Percentiles rank a stretch among this genome's conserved stretches.
Evolutionary conservation across 2,329 filamentous ascomycete genomes (phyloP).

Genomic region (Lizonia empirigonia): DNA sequence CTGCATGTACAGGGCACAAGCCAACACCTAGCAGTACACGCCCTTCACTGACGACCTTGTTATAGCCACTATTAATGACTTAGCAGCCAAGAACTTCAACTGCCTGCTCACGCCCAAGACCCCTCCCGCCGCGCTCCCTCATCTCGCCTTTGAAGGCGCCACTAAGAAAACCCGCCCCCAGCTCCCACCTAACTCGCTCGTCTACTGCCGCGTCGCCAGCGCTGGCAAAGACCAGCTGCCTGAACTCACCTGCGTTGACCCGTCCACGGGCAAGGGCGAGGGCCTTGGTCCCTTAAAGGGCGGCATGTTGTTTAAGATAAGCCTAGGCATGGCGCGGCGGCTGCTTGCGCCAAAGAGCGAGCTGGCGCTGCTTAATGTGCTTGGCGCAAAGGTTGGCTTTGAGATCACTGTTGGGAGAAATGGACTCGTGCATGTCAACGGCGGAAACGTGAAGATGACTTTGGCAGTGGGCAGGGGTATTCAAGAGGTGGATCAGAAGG

Average conservation of each 20-base stretch:
- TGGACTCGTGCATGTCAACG: conserved; percentile 89
- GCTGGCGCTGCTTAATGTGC: conserved; percentile 76
- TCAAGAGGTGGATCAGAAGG: conserved; percentile 73
- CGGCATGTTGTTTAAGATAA: conserved; percentile 86
- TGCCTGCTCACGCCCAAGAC: conserved; percentile 73
- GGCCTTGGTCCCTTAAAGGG: conserved; percentile 82
- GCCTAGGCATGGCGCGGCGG: conserved; percentile 79
- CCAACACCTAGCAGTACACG: conserved; percentile 65
- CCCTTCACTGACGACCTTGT: conserved; percentile 83
- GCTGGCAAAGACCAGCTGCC: conserved; percentile 71
- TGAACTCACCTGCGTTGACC: conserved; percentile 87
- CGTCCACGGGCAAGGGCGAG: conserved; percentile 84
- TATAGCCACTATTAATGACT: conserved; percentile 82
- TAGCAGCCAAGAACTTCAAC: conserved; percentile 76
- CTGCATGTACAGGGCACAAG: conserved; percentile 25
- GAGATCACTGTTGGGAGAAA: conserved; percentile 94
- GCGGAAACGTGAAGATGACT: conserved; percentile 72
- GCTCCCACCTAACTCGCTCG: conserved; percentile 73
- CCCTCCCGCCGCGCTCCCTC: conserved; percentile 72
- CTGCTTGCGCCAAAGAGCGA: conserved; percentile 67
- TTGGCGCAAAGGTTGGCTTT: conserved; percentile 83
- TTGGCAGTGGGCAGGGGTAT: conserved; percentile 80
- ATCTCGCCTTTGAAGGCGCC: conserved; percentile 90
- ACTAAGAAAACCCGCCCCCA: conserved; percentile 89
- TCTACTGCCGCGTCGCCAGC: conserved; percentile 84